These are phyloP conservation scores for Penicillium lagena DNA, from an alignment of 495 filamentous ascomycete genomes.

Conservation along the genomic window DNA sequence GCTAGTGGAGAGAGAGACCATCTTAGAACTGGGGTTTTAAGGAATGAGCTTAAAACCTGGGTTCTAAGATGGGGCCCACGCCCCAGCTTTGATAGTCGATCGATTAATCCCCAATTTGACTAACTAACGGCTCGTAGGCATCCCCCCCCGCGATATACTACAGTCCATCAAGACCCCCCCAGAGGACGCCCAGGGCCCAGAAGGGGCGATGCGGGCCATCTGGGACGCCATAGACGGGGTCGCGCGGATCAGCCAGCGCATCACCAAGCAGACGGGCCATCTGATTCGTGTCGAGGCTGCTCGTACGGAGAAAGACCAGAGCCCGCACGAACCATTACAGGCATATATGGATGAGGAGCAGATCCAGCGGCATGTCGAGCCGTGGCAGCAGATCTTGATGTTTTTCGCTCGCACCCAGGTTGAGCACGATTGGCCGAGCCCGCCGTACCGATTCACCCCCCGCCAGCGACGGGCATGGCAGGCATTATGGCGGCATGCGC, in stretches of 20 bases:
- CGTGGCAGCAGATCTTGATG: slow-evolving; percentile 8
- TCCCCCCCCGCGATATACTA: too few species aligned
- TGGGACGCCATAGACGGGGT: slow-evolving; percentile 1
- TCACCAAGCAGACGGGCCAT: background rate
- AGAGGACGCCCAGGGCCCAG: too few species aligned
- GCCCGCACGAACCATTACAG: background rate
- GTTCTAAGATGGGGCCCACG: too few species aligned
- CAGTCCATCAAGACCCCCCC: too few species aligned
- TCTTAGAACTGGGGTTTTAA: too few species aligned
- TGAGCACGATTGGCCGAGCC: slow-evolving; percentile 1
- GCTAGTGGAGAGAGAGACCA: too few species aligned
- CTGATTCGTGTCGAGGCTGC: background rate
- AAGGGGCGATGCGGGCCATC: background rate
- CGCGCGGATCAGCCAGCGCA: slow-evolving; percentile 3
- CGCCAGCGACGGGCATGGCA: background rate
- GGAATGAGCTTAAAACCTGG: too few species aligned
- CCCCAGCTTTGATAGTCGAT: too few species aligned
- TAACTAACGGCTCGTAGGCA: too few species aligned
- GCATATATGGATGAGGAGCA: slow-evolving; percentile 6
- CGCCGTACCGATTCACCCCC: background rate
- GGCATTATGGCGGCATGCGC: background rate
- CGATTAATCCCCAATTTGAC: too few species aligned
- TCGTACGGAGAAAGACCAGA: background rate
- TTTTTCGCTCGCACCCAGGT: slow-evolving; percentile 9
- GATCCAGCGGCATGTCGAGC: slow-evolving; percentile 3